These are phyloP conservation scores for Venturia aucupariae DNA, from an alignment of 2,329 filamentous ascomycete species.

Conservation along the genomic window DNA sequence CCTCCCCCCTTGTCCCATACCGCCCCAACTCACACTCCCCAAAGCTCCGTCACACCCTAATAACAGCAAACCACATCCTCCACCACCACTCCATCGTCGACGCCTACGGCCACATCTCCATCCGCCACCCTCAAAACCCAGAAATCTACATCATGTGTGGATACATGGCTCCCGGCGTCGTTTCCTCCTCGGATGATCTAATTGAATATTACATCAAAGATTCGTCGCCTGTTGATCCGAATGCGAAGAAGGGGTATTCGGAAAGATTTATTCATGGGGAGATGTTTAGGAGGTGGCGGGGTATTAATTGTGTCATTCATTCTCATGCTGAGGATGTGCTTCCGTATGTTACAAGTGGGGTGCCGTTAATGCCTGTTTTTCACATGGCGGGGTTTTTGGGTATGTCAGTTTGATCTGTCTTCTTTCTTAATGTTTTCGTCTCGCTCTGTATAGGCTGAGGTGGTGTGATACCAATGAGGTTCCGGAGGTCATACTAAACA, in stretches of 20 bases:
- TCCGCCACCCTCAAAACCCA: conserved; percentile 13
- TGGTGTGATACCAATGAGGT: no score
- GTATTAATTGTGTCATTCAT: conserved; percentile 15
- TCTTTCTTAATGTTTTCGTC: no score
- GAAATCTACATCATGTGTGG: conserved; percentile 15
- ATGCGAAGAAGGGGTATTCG: conserved; percentile 15
- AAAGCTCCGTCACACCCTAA: conserved; percentile 4
- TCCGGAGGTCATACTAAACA: no score
- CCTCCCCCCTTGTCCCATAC: not conserved
- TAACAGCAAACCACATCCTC: conserved; percentile 13
- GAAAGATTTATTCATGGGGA: conserved; percentile 15
- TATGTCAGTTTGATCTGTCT: no score
- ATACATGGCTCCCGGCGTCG: conserved; percentile 14
- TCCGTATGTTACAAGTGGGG: conserved; percentile 11
- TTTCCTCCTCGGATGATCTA: conserved; percentile 9
- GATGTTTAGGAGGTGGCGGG: conserved; percentile 10
- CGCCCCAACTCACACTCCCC: not conserved
- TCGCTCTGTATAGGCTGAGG: no score
- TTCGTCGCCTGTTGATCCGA: conserved; percentile 11
- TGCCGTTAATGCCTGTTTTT: conserved; percentile 12
- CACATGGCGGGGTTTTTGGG: conserved; percentile 15
- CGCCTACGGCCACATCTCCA: conserved; percentile 14
- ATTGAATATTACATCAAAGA: conserved; percentile 15
- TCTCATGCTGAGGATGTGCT: conserved; percentile 14
- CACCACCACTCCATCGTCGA: conserved; percentile 12